A percentile compares a stretch with the other conserved stretches of the same genome.
These are phyloP conservation scores for Metarhizium sp. DNA, from an alignment of 2,329 filamentous ascomycete species.

Conservation along the genomic window DNA sequence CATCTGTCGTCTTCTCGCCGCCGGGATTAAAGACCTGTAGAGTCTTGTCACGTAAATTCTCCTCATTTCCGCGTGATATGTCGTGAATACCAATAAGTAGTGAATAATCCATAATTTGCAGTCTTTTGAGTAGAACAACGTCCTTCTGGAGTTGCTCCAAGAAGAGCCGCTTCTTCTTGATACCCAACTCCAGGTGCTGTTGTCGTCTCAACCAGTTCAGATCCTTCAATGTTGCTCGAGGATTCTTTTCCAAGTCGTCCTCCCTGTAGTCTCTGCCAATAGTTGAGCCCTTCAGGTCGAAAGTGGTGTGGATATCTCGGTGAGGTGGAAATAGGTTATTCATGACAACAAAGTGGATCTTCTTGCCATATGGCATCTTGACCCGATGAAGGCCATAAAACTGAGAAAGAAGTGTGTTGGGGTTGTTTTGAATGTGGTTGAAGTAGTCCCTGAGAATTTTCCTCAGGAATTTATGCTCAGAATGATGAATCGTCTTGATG, in stretches of 20 bases:
- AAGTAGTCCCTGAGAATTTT: slow-evolving; percentile 89
- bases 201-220: slow-evolving; percentile 90
- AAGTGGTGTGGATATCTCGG: slow-evolving; percentile 93
- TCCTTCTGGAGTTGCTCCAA: slow-evolving; percentile 82
- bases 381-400: slow-evolving; percentile 97
- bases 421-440: slow-evolving; percentile 82
- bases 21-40: slow-evolving; percentile 90
- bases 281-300: slow-evolving; percentile 93
- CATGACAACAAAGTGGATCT: slow-evolving; percentile 99
- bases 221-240: slow-evolving; percentile 88
- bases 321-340: slow-evolving; percentile 98
- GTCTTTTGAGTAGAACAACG: slow-evolving; percentile 72
- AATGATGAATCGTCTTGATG: slow-evolving; percentile 98
- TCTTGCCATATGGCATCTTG: slow-evolving; percentile 95
- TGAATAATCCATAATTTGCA: slow-evolving; percentile 99
- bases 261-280: slow-evolving; percentile 87
- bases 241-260: slow-evolving; percentile 79
- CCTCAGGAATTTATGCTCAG: slow-evolving; percentile 79
- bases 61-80: slow-evolving; percentile 80
- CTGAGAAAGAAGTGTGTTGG: slow-evolving; percentile 92
- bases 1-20: slow-evolving; percentile 47
- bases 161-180: slow-evolving; percentile 80
- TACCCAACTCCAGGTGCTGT: slow-evolving; percentile 77
- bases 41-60: slow-evolving; percentile 83
- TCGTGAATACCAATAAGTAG: slow-evolving; percentile 93